Evolutionary conservation across 768 basidiomycete genomes (phyloP).

Genomic region (Podaxis sp.): DNA sequence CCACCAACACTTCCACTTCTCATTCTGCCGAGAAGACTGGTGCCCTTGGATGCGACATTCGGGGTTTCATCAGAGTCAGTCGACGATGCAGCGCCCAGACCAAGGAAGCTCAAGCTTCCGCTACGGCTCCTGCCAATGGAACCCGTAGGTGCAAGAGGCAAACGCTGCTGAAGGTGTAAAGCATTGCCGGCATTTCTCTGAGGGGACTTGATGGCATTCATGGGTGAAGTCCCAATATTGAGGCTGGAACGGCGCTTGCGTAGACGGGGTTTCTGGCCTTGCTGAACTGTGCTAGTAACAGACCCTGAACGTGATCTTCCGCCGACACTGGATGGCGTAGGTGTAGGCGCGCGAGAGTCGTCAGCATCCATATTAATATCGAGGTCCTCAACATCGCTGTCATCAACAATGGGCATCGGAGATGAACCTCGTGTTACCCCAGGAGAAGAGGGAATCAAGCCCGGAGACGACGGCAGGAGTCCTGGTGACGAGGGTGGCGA

Average conservation of each 20-base stretch:
- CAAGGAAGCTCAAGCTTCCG: constrained; percentile 38
- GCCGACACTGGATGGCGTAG: constrained; percentile 22
- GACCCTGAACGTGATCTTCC: constrained; percentile 18
- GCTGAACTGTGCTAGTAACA: constrained; percentile 19
- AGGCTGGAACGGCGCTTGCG: constrained; percentile 67
- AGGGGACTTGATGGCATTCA: constrained; percentile 59
- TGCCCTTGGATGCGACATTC: constrained; percentile 32
- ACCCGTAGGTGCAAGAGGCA: constrained; percentile 31
- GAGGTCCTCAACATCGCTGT: constrained; percentile 21
- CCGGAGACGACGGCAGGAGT: constrained; percentile 23
- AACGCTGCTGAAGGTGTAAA: constrained; percentile 47
- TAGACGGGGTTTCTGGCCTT: constrained; percentile 37
- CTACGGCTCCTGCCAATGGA: constrained; percentile 38
- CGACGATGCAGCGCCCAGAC: constrained; percentile 12
- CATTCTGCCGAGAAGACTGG: constrained; percentile 50
- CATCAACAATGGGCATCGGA: constrained; percentile 10
- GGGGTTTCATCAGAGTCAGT: constrained; percentile 18
- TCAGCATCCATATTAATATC: constrained; percentile 23
- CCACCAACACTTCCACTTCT: constrained; percentile 54
- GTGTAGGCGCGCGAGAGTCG: constrained; percentile 26
- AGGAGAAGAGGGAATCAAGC: constrained; percentile 8
- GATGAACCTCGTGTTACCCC: not conserved
- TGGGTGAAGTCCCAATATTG: constrained; percentile 51
- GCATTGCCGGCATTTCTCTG: constrained; percentile 50
- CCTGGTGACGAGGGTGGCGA: constrained; percentile 23